Base-by-base conservation (phyloP, 2,329 filamentous ascomycete genomes). In the Penicillium sp. region DNA sequence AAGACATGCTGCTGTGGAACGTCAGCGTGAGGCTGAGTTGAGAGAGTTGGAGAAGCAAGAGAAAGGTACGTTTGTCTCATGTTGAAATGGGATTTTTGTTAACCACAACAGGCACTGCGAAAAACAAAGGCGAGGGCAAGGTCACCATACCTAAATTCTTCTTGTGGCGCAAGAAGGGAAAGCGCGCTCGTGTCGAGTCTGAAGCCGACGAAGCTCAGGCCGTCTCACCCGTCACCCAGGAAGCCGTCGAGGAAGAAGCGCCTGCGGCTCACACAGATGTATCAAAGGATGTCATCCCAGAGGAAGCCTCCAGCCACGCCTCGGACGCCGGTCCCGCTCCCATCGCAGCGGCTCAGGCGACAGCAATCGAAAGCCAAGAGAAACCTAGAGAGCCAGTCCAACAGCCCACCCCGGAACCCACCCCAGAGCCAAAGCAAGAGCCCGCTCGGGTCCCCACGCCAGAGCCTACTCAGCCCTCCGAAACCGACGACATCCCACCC, bases 1-100 rank as follows among this genome's bases (percentile, higher is more conserved):
- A 67, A 81, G 86, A 49, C 80, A 86, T 47, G 81, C 83, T 46
- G 79, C 68, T 11, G 62, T 72, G 14, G 71, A 77, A 44, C 75
- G 71, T 42, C 61, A 71, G 50, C 70, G 74, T 36, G 74, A 76
- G 45, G 68, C 70, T 8, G 71, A 75, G 32, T 63, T 73, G 38
- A 71, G 66, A 43, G 70, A 61, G 3, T 61, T 66, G 36, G 63
- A 71, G 44, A 69, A 65, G 46, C 61, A 60, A 38, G 52, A 63
- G 16, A 67, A 63, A 58, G 64, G 71, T 73, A 11, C 55, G 65
- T 64, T 10, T 2, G 13, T 54, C 29, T 22, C 31, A 29, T 22
- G 14, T 29, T 7, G 2, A n/a, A 9, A 4, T n/a, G 11, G 1
- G 14, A 24, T 31, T 14, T 16, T 14, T 4, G 1, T 5, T 3